Evolutionary conservation across 805 yeast species (phyloP), one percentile per base, ranked within the genome.

Genomic region (Clavispora fructus): DNA sequence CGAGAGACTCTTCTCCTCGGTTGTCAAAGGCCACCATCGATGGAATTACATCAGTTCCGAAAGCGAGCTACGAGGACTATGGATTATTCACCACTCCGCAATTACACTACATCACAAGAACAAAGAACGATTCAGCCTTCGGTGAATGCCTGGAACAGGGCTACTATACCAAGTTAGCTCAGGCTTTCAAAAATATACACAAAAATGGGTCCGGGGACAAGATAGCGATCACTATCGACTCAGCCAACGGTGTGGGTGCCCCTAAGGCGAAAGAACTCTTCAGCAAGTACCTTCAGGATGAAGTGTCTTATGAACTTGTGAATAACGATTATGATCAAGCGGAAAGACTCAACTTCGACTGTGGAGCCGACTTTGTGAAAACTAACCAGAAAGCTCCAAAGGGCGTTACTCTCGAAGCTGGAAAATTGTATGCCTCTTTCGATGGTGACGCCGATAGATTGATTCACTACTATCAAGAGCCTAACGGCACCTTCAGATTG

Each of bases 371-470:
- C 65, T 92, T 67, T 59, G 99, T 94, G 45, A 94, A 94, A 65
- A 89, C 97, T 3, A 80, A 82, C 62, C 98, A 94, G 60, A 74
- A 67, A 45, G 72, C 85, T 39, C 99, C 99, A 7, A 63, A 69
- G 3, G 83, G 82, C 35, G 69, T 86, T 12, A 50, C 50, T 6
- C 78, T 82, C 0, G 57, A 52, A 2, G 67, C 78, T 6, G 64
- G 69, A 39, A 65, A 73, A 47, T 68, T 91, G 43, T 85, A 80
- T 57, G 85, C 95, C 7, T 87, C 96, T 1, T 90, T 89, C 60
- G 99, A 94, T 62, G 99, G 99, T 42, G 99, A 94, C 63, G 98
- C 99, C 5, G 99, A 94, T 63, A 76, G 99, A 58, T 83, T 94
- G 42, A 87, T 94, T 19, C 87, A 88, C 60, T 94, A 86, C 63